Base-by-base conservation (phyloP, 2,329 filamentous ascomycete genomes). In the Scytalidium sp. region DNA sequence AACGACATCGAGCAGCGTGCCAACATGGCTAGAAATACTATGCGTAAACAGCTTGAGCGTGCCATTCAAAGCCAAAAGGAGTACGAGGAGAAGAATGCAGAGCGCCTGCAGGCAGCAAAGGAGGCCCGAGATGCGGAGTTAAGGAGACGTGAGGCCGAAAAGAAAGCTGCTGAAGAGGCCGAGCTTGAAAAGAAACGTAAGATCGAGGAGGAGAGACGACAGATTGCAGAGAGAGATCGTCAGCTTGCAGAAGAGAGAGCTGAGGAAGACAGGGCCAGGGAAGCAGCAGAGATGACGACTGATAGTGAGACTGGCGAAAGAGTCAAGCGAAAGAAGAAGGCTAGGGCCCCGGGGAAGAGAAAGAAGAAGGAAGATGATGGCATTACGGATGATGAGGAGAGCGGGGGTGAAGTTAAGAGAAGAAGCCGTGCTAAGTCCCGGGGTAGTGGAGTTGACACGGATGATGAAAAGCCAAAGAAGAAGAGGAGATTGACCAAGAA, bases 1-100 rank as follows among this genome's bases (percentile, higher is more conserved):
- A 80, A 87, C 52, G 90, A 97, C 59, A 83, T 99, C 29, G 93
- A 97, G 67, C 90, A 95, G 70, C 90, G 95, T 64, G 93, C 94
- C 41, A 96, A 90, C 75, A 99, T 99, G 94, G 92, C 90, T 56
- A 85, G 88, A 53, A 96, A 97, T 67, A 99, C 95, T 1, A 90
- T 96, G 72, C 87, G 89, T 56, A 91, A 90, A 61, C 93, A 99
- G 67, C 81, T 99, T 11, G 90, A 95, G 62, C 85, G 91, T 61
- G 87, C 89, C 3, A 82, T 93, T 43, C 85, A 90, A 56, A 87
- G 83, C 58, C 94, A 99, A 67, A 86, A 83, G 55, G 89, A 95
- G 55, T 97, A 96, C 68, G 94, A 99, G 67, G 87, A 91, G 61
- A 90, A 89, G 74, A 97, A 97, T 66, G 90, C 91, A 29, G 84